Conservation (phyloP, 148 eudicot genomes). For the Vaccinium corymbosum region DNA sequence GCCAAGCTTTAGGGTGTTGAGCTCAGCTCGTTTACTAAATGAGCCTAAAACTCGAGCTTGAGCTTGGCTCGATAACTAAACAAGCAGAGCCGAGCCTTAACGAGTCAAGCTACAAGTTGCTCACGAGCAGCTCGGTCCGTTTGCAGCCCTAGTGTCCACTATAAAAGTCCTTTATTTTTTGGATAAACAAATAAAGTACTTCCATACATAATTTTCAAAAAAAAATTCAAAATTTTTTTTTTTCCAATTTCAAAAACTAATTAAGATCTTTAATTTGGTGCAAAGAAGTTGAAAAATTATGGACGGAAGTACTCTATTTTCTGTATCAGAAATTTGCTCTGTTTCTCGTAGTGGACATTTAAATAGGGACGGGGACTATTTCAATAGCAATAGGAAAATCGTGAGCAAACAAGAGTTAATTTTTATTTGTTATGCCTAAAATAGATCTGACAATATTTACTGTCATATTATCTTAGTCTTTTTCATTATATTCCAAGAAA, state of each 20-base stretch:
- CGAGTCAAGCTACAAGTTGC: too few species aligned
- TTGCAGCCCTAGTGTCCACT: not conserved
- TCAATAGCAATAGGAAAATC: not conserved
- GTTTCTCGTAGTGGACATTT: not conserved
- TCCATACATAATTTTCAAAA: not conserved
- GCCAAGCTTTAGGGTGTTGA: too few species aligned
- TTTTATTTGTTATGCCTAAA: not conserved
- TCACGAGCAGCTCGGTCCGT: too few species aligned
- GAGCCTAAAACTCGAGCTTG: too few species aligned
- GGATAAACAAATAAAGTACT: not conserved
- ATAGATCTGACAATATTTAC: not conserved
- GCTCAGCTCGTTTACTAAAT: too few species aligned
- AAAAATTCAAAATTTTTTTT: too few species aligned
- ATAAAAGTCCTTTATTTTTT: not conserved
- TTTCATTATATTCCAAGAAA: not conserved
- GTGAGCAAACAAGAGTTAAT: not conserved
- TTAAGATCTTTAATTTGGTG: not conserved
- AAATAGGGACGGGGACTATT: not conserved
- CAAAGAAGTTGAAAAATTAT: not conserved
- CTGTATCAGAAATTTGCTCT: not conserved
- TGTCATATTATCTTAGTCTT: not conserved
- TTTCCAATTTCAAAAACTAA: not conserved
- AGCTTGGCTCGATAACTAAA: too few species aligned
- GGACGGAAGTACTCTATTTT: not conserved
- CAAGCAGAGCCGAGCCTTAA: too few species aligned